Evolutionary conservation across 306 rosid species (phyloP), one percentile per base, ranked within the genome.

Genomic region (Senna siamea): DNA sequence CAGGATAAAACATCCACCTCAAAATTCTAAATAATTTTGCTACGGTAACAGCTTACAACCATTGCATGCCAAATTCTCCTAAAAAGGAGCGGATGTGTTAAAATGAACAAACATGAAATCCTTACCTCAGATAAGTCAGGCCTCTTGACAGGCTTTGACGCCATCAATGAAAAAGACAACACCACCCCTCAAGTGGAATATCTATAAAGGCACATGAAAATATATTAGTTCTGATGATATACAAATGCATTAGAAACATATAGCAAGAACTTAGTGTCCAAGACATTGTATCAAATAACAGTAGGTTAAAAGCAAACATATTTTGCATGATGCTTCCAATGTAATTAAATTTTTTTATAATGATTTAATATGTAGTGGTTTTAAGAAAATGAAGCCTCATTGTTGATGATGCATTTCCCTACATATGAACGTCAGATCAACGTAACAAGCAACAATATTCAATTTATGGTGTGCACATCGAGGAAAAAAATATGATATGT

Each of bases 51-150:
- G 7, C 20, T 48, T 61, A 37, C 41, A 37, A 15, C 20, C 15
- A 61, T 61, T 6, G 7, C 23, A 32, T 68, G 32, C 18, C 12
- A 22, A 4, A 28, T 73, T 30, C 43, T 56, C 41, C 8, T 22
- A 13, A 34, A 35, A 56, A 75, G 13, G 30, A 11, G 6, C 12
- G 28, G 11, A 17, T 23, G 35, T 32, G n/a, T 26, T 8, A 50
- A 57, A 34, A 51, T 13, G n/a, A 72, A 53, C 13, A 19, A 9
- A 43, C 30, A 30, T 30, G 15, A 37, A 75, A 68, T 61, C 55
- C 69, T 85, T 83, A 86, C 93, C 86, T 81, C 82, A 17, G 75
- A 75, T 40, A 72, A 73, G 47, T 83, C 71, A 46, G 82, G 81
- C 82, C 76, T 78, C 68, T 78, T 81, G 71, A 32, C 40, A 63